A percentile compares a stretch with the other conserved stretches of the same genome.
These are phyloP conservation scores for Stipa capillata DNA, from an alignment of 176 grass and related monocot genomes.

Conservation along the genomic window DNA sequence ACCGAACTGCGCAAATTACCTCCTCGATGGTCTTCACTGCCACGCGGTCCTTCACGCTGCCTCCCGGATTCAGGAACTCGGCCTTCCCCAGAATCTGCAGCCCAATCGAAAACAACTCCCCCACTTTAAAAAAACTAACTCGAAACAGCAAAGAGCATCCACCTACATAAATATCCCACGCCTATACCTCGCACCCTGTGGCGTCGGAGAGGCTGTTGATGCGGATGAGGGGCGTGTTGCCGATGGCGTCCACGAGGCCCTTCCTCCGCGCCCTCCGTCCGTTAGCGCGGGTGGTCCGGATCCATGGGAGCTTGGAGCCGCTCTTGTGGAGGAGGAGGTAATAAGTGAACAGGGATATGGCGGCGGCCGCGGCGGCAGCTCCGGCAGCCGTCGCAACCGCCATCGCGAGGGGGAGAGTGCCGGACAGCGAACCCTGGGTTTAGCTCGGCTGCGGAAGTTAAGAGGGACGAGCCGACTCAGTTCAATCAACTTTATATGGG, in stretches of 20 bases:
- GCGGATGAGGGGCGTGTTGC: conserved; percentile 70
- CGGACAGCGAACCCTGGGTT: too few species aligned
- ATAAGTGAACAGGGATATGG: conserved; percentile 42
- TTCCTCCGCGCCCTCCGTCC: conserved; percentile 18
- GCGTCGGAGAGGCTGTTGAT: conserved; percentile 88
- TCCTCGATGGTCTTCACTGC: conserved; percentile 87
- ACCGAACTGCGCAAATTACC: conserved; percentile 17
- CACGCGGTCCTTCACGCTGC: conserved; percentile 81
- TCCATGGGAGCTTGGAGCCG: background rate
- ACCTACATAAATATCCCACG: background rate
- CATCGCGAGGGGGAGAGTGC: too few species aligned
- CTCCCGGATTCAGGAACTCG: conserved; percentile 82
- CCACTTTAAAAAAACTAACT: background rate
- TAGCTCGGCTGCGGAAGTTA: too few species aligned
- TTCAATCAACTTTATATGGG: too few species aligned
- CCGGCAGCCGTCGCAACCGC: too few species aligned
- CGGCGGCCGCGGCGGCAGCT: conserved; percentile 39
- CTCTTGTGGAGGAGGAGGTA: conserved; percentile 17
- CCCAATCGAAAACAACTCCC: background rate
- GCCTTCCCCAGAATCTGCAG: conserved; percentile 86
- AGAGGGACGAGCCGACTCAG: too few species aligned
- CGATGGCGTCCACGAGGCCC: conserved; percentile 64
- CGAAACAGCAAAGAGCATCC: background rate
- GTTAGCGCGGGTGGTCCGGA: background rate
- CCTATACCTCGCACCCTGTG: conserved; percentile 65